A percentile compares a stretch with the other conserved stretches of the same genome.
Conservation (phyloP, 148 eudicot species). For the Chenopodium album region DNA sequence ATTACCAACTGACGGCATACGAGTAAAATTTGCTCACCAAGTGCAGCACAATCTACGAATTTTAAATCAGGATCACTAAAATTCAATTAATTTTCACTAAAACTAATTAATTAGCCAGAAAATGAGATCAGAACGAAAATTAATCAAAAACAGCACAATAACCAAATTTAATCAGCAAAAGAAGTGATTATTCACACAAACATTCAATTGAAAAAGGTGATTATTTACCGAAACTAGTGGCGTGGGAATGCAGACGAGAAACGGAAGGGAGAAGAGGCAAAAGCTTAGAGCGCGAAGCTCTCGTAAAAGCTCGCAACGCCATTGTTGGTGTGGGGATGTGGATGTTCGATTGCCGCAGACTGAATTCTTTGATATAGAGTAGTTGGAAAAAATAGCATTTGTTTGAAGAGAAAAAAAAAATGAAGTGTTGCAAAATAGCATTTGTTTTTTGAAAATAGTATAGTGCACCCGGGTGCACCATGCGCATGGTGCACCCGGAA, state of each 20-base stretch:
- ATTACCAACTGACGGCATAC: not conserved
- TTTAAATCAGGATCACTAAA: no score
- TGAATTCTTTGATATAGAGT: no score
- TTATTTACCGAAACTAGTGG: constrained; percentile 79
- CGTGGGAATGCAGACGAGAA: constrained; percentile 73
- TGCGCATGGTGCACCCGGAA: no score
- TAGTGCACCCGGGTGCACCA: no score
- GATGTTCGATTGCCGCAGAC: not conserved
- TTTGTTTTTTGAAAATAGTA: no score
- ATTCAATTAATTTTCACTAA: not conserved
- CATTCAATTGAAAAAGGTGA: not conserved
- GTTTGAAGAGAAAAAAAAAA: no score
- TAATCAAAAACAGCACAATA: not conserved
- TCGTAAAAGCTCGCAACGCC: constrained; percentile 54
- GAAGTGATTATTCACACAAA: no score
- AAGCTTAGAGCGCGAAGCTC: constrained; percentile 41
- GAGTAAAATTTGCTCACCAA: not conserved
- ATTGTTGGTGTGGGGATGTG: constrained; percentile 25
- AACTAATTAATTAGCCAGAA: not conserved
- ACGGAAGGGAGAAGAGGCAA: constrained; percentile 38
- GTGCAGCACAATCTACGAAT: not conserved
- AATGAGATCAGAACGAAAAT: not conserved
- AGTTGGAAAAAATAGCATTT: no score
- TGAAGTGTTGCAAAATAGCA: no score
- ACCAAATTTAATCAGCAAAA: not conserved